Evolutionary conservation across 176 grass and related monocot species (phyloP), one percentile per base, ranked within the genome.

Genomic region (Olyra latifolia): DNA sequence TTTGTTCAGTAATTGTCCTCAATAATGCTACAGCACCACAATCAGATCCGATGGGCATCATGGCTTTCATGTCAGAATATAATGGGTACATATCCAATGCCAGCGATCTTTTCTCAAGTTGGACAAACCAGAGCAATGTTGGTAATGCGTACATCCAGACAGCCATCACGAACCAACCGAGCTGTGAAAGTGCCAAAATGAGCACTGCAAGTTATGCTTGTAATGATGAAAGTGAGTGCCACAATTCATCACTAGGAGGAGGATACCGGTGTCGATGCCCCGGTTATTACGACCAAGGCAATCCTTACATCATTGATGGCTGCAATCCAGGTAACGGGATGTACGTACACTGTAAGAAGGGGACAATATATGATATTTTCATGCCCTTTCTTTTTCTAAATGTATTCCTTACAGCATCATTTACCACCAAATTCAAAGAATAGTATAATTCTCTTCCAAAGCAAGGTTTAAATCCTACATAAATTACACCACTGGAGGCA

Each of bases 101-200:
- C 3, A 23, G 0, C 0, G 32, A 41, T 4, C 5, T 79, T 63
- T 71, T 53, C 10, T 27, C 32, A 1, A 22, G 22, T 44, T 15
- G 55, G 66, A 28, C 25, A 45, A 86, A 52, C 20, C 1, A 15
- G 8, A 52, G 49, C 49, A 20, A 52, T 7, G 20, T 8, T 52
- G 0, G 0, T 0, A 19, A 1, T 1, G 0, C 28, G 2, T 0
- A 0, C 0, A n/a, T 87, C 52, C 0, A 6, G 0, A 22, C 23
- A n/a, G 6, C 55, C 15, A 70, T 90, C 58, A 86, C n/a, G 17
- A 79, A 85, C 24, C 46, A 83, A 20, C 59, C 80, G 57, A 90
- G 20, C 3, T 90, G 88, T 29, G 7, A 39, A 60, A 80, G 35
- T 44, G 66, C 80, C 3, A 4, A 40, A 11, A 23, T 1, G 30